phyloP scores from a whole-genome alignment of 177 flowering plant species.

The Vitis hybrid region DNA sequence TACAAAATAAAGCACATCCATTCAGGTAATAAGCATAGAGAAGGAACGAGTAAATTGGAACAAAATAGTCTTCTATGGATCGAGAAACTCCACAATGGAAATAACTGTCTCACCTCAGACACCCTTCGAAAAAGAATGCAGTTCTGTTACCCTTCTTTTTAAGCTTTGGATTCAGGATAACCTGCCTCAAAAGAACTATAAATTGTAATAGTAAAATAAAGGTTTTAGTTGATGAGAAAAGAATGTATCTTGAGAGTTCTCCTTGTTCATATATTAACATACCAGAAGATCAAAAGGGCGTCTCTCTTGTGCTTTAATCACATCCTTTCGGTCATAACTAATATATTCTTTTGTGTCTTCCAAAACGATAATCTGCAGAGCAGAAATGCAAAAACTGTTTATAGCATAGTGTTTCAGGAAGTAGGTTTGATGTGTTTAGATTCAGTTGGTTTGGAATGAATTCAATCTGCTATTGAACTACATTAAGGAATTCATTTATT shows the following conservation, averaged over 20 bases:
- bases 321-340: conserved; percentile 69
- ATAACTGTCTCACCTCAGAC: conserved; percentile 60
- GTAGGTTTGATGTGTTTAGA: not conserved
- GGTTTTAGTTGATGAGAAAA: conserved; percentile 1
- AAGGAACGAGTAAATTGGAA: not conserved
- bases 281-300: conserved; percentile 92
- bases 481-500: too few relatives aligned
- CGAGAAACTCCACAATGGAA: not conserved
- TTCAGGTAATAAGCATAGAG: not conserved
- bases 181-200: conserved; percentile 54
- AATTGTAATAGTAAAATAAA: conserved; percentile 21
- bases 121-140: conserved; percentile 92
- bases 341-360: conserved; percentile 88
- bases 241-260: not conserved
- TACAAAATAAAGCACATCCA: too few relatives aligned
- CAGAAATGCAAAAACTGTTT: not conserved
- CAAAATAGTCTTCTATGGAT: too few relatives aligned
- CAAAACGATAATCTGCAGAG: conserved; percentile 78
- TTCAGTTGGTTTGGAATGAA: not conserved
- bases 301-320: conserved; percentile 66
- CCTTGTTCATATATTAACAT: conserved; percentile 21
- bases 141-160: conserved; percentile 63
- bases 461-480: too few relatives aligned
- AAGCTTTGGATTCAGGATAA: conserved; percentile 80
- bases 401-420: not conserved